Base-by-base conservation (phyloP, 148 eudicot species). In the Fallopia convolvulus region DNA sequence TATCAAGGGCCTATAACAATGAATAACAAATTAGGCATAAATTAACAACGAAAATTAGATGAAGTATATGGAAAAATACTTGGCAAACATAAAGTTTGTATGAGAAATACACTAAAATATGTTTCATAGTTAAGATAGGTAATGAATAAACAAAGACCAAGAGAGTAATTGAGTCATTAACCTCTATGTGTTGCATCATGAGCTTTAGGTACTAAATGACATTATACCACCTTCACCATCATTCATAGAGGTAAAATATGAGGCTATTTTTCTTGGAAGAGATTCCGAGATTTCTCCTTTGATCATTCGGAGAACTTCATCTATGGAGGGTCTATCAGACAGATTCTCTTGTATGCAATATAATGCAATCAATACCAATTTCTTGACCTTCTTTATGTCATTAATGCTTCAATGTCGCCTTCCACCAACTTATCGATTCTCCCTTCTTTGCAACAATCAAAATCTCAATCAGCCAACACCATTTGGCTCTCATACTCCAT, bases 341-440 rank as follows among this genome's bases (percentile, higher is more conserved):
- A 87, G 85, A 41, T 84, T 76, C n/a, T 87, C 87, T 73, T 87
- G 86, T 63, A 84, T 76, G 18, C 89, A 87, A 85, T 84, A 87
- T 18, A 84, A 60, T 3, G 84, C 86, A 5, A 81, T 65, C 84
- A 44, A 81, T 56, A 83, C 58, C 73, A 58, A 72, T 42, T 65
- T 58, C 71, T 76, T 56, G 5, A 79, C 52, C 36, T 26, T 52
- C 5, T 40, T 21, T 40, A 33, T 72, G 60, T 79, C 75, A 20
- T 8, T 18, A 76, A 40, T 4, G 82, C 77, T 41, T 79, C 84
- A 13, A 33, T 41, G 30, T 83, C 83, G 74, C 75, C 71, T 17
- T 41, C 17, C 5, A 76, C 77, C 10, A 78, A 65, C 20, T 20
- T 26, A 32, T 75, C 75, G 18, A 80, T 9, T 36, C 6, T 21